Evolutionary conservation across 2,329 filamentous ascomycete genomes (phyloP).

Genomic region (Cordyceps fumosorosea): DNA sequence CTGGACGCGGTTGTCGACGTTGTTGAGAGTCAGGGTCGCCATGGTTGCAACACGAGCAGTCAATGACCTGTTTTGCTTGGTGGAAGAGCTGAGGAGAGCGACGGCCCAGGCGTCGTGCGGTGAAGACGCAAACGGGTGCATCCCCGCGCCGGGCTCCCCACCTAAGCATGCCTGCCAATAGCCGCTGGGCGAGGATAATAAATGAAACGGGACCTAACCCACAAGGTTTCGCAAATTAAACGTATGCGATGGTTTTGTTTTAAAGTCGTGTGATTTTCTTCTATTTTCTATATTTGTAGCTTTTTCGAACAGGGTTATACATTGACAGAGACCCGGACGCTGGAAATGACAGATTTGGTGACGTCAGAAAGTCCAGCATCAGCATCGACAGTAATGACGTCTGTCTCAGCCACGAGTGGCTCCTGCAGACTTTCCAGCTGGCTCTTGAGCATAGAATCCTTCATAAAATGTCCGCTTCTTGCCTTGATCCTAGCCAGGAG

Average conservation of each 20-base stretch:
- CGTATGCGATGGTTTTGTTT: not conserved
- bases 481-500: conserved; percentile 53
- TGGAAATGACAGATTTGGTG: not conserved
- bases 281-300: not conserved
- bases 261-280: not conserved
- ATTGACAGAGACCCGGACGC: not conserved
- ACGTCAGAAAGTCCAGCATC: conserved; percentile 7
- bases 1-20: conserved; percentile 10
- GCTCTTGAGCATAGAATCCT: conserved; percentile 60
- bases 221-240: not conserved
- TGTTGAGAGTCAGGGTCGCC: conserved; percentile 7
- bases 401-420: conserved; percentile 34
- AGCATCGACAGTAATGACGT: conserved; percentile 39
- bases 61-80: not conserved
- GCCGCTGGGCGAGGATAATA: not conserved
- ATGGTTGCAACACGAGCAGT: conserved; percentile 1
- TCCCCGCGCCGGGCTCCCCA: conserved; percentile 3
- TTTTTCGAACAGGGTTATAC: not conserved
- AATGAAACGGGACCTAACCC: not conserved
- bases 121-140: not conserved
- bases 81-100: not conserved
- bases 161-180: conserved; percentile 1
- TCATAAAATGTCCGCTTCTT: conserved; percentile 62
- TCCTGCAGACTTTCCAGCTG: conserved; percentile 60
- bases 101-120: not conserved